Evolutionary conservation across 257 asterid species (phyloP).

Genomic region (Linderniella brevidens): DNA sequence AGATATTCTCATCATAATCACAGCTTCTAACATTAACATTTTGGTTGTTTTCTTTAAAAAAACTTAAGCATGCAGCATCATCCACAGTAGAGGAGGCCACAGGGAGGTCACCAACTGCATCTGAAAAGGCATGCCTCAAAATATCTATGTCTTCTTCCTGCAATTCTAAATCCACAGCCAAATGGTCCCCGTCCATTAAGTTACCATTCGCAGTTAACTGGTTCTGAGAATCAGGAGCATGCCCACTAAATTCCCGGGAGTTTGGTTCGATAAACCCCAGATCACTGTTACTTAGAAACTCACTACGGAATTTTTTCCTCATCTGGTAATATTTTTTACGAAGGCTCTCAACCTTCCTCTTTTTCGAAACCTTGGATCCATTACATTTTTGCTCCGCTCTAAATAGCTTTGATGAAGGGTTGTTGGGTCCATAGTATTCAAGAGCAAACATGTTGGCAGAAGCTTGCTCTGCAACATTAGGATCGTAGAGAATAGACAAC

Average conservation of each 20-base stretch:
- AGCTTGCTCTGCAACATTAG: conserved; percentile 52
- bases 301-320: conserved; percentile 61
- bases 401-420: conserved; percentile 32
- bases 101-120: conserved; percentile 23
- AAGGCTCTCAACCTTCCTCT: conserved; percentile 52
- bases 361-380: conserved; percentile 28
- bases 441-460: conserved; percentile 58
- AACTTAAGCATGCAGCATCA: conserved; percentile 20
- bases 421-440: conserved; percentile 50
- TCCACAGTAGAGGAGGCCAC: conserved; percentile 16
- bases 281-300: conserved; percentile 34
- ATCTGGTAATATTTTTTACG: conserved; percentile 53
- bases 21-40: conserved; percentile 21
- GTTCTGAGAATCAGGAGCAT: conserved; percentile 30
- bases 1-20: conserved; percentile 29
- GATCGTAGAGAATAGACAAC: conserved; percentile 75
- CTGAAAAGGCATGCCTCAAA: conserved; percentile 51
- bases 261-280: conserved; percentile 38
- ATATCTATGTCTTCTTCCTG: conserved; percentile 60
- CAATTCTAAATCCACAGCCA: conserved; percentile 35
- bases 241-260: conserved; percentile 31
- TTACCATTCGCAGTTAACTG: conserved; percentile 23
- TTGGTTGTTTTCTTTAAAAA: conserved; percentile 20
- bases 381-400: conserved; percentile 26
- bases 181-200: conserved; percentile 23